These are phyloP conservation scores for Cyberlindnera suaveolens DNA, from an alignment of 805 yeast genomes.

Conservation along the genomic window DNA sequence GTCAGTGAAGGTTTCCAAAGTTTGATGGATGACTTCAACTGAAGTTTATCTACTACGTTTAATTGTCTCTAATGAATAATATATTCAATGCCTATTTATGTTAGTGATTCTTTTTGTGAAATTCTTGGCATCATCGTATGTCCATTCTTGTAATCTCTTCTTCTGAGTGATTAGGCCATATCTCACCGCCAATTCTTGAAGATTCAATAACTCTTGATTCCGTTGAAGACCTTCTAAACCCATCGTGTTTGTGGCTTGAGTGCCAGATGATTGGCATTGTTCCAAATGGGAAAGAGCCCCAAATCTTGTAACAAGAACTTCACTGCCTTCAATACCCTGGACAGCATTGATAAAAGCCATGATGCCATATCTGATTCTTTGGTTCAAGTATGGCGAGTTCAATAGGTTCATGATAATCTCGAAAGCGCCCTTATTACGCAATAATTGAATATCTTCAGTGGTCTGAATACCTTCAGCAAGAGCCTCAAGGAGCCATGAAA, in stretches of 20 bases:
- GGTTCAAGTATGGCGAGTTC: slow-evolving; percentile 43
- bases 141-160: slow-evolving; percentile 61
- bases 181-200: slow-evolving; percentile 41
- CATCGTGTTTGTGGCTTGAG: neutral
- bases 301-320: slow-evolving; percentile 51
- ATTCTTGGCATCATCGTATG: slow-evolving; percentile 40
- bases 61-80: neutral
- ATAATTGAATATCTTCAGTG: slow-evolving; percentile 44
- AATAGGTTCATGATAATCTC: slow-evolving; percentile 61
- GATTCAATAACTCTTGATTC: slow-evolving; percentile 31
- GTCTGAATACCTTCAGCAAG: slow-evolving; percentile 42
- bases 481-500: slow-evolving; percentile 58
- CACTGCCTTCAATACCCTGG: slow-evolving; percentile 52
- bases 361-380: slow-evolving; percentile 35
- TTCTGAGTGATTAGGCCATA: slow-evolving; percentile 36
- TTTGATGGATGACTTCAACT: slow-evolving; percentile 19
- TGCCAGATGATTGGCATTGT: slow-evolving; percentile 4
- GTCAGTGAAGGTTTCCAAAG: slow-evolving; percentile 32
- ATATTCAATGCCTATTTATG: neutral
- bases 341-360: slow-evolving; percentile 38
- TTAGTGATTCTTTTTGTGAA: slow-evolving; percentile 37
- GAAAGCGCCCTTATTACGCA: slow-evolving; percentile 49
- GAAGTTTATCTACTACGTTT: neutral
- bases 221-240: slow-evolving; percentile 3
- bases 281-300: slow-evolving; percentile 40